Conservation (phyloP, 2,329 filamentous ascomycete genomes). For the Colletotrichum horii region DNA sequence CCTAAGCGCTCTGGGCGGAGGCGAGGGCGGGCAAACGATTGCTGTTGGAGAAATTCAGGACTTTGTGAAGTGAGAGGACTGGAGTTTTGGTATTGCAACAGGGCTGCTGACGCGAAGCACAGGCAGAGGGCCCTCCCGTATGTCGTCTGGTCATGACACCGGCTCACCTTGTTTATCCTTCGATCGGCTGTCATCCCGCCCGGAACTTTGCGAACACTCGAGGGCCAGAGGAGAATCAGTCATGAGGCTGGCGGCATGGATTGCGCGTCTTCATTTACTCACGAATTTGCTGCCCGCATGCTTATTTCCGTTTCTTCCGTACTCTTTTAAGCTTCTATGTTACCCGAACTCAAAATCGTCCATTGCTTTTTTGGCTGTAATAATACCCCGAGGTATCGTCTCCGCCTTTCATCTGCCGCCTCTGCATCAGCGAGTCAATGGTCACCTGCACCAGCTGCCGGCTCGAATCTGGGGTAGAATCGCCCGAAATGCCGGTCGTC, state of each 20-base stretch:
- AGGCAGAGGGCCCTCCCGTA: neutral
- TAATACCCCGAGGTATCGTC: neutral
- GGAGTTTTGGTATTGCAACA: neutral
- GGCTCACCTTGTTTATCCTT: neutral
- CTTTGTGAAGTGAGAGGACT: neutral
- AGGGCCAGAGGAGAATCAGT: neutral
- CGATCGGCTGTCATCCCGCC: neutral
- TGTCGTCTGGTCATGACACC: neutral
- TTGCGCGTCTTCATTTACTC: neutral
- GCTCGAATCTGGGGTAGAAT: conserved; percentile 9
- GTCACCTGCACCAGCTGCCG: conserved; percentile 8
- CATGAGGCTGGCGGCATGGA: neutral
- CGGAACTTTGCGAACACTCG: neutral
- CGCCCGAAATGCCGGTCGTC: neutral
- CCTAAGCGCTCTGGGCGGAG: neutral
- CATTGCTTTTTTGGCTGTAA: neutral
- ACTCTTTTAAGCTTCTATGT: neutral
- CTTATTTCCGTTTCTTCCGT: neutral
- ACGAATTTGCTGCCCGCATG: neutral
- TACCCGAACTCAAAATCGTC: neutral
- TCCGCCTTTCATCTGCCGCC: conserved; percentile 10
- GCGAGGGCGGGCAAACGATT: neutral
- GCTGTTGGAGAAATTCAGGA: neutral
- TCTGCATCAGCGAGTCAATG: neutral
- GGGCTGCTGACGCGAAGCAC: neutral